phyloP scores from a whole-genome alignment of 805 yeast species.

The Pichia occidentalis region DNA sequence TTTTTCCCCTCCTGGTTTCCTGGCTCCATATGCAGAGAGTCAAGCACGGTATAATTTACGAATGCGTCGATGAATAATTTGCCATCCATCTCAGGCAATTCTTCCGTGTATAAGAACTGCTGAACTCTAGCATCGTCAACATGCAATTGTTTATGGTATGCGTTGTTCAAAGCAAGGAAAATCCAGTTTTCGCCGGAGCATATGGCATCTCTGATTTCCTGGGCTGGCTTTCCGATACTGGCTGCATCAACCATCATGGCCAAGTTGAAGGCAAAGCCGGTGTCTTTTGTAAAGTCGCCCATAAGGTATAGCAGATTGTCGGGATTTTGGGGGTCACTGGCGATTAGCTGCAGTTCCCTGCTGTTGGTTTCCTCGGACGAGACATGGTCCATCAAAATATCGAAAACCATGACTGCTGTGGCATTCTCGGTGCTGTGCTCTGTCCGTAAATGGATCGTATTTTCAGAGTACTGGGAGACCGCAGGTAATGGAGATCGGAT shows the following conservation, averaged over 20 bases:
- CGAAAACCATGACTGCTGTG: neutral
- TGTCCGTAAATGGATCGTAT: conserved; percentile 11
- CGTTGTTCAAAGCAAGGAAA: conserved; percentile 4
- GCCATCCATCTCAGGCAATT: conserved; percentile 4
- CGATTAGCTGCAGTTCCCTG: conserved; percentile 11
- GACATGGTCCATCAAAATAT: conserved; percentile 11
- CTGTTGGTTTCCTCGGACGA: neutral
- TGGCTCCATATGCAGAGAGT: neutral
- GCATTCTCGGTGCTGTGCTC: too few relatives aligned
- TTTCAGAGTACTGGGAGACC: neutral
- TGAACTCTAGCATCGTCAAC: neutral
- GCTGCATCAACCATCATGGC: neutral
- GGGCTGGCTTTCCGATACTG: neutral
- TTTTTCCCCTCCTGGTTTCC: neutral
- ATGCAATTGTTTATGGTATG: conserved; percentile 7
- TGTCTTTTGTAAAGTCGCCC: conserved; percentile 6
- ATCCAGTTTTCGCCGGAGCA: conserved; percentile 2
- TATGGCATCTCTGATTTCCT: conserved; percentile 1
- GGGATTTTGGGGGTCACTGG: neutral
- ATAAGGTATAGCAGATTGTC: conserved; percentile 4
- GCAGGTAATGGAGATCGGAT: conserved; percentile 8
- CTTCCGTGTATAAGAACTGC: conserved; percentile 2
- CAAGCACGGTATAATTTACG: conserved; percentile 1
- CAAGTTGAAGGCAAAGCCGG: conserved; percentile 8
- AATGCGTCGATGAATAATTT: conserved; percentile 6